Conservation (phyloP, 352 stramenopile species). For the Phytophthora cactorum region DNA sequence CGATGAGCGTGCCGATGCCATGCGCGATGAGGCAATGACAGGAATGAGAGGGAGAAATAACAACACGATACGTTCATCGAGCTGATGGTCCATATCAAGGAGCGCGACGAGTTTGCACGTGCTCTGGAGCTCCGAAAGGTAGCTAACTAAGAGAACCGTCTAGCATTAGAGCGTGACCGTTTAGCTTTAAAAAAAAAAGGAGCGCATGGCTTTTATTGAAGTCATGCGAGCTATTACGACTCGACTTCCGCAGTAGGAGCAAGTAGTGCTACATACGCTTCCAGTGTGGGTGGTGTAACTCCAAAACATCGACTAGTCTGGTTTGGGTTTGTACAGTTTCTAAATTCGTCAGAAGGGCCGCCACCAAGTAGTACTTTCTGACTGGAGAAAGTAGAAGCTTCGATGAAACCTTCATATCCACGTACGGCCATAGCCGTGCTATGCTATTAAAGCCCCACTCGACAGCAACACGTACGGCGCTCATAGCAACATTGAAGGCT, state of each 20-base stretch:
- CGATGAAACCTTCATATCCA: background rate
- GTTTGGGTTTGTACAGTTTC: background rate
- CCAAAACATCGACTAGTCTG: background rate
- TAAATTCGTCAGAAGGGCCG: background rate
- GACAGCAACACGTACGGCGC: background rate
- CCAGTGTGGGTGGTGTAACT: background rate
- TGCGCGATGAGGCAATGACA: background rate
- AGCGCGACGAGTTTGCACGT: background rate
- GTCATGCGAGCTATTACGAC: background rate
- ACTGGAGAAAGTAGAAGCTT: background rate
- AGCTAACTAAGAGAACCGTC: background rate
- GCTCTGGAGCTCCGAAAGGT: background rate
- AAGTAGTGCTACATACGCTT: background rate
- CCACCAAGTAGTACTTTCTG: background rate
- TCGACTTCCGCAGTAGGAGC: background rate
- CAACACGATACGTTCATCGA: background rate
- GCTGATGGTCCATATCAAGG: background rate
- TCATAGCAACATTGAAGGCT: background rate
- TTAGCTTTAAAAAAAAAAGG: background rate
- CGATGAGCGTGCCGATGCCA: background rate
- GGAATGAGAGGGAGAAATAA: background rate
- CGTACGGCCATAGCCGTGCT: background rate
- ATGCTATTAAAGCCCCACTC: background rate
- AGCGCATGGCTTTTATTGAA: slow-evolving; percentile 6
- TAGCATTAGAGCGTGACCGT: background rate